Conservation (phyloP, 1,139 yeast species). For the Nadsonia commutata region DNA sequence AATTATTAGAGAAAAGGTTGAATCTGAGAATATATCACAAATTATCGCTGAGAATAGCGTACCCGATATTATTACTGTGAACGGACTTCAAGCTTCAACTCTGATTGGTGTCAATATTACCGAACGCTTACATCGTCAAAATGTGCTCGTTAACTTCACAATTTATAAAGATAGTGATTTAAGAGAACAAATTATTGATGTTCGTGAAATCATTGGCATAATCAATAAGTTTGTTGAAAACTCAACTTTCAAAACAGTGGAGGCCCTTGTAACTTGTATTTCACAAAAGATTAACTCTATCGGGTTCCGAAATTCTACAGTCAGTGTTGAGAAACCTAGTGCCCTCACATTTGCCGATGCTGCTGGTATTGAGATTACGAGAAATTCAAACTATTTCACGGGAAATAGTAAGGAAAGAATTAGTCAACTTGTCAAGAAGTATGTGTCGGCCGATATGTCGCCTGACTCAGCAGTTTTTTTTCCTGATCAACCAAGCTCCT, state of each 20-base stretch:
- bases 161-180: conserved; percentile 14
- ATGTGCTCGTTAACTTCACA: conserved; percentile 28
- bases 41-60: conserved; percentile 30
- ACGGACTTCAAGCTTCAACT: conserved; percentile 46
- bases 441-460: not conserved
- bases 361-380: conserved; percentile 67
- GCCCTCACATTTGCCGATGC: conserved; percentile 80
- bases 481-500: conserved; percentile 6
- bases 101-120: conserved; percentile 85
- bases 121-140: conserved; percentile 70
- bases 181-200: conserved; percentile 18
- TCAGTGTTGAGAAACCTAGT: conserved; percentile 68
- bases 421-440: not conserved
- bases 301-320: conserved; percentile 31
- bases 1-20: conserved; percentile 21
- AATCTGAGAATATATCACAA: conserved; percentile 19
- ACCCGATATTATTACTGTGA: conserved; percentile 34
- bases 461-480: not conserved
- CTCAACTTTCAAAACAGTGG: conserved; percentile 80
- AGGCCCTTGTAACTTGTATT: conserved; percentile 68
- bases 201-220: conserved; percentile 19
- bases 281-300: conserved; percentile 40
- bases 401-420: conserved; percentile 8
- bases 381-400: conserved; percentile 29
- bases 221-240: conserved; percentile 44